Conservation (phyloP, 2,329 filamentous ascomycete species). For the Arthroderma sp. region DNA sequence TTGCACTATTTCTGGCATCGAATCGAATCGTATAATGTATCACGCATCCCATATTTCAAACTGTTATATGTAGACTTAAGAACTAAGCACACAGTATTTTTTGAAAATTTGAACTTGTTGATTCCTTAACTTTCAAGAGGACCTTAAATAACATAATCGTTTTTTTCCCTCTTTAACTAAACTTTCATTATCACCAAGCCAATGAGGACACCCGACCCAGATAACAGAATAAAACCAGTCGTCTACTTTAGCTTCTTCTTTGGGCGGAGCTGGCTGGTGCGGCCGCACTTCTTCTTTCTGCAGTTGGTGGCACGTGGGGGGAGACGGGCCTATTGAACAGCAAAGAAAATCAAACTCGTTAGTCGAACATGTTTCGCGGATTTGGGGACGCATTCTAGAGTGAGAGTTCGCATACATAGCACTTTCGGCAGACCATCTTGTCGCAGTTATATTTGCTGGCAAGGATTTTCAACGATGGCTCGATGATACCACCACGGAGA, state of each 20-base stretch:
- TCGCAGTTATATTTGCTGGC: slow-evolving; percentile 99
- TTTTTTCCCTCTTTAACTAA: too few relatives aligned
- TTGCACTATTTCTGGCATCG: too few relatives aligned
- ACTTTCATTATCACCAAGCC: too few relatives aligned
- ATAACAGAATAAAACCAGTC: slow-evolving; percentile 3
- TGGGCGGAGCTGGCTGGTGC: slow-evolving; percentile 99
- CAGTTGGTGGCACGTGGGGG: slow-evolving; percentile 99
- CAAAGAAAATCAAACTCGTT: background rate
- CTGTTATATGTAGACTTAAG: too few relatives aligned
- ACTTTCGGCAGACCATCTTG: slow-evolving; percentile 99
- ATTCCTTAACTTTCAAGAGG: too few relatives aligned
- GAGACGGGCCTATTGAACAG: slow-evolving; percentile 51
- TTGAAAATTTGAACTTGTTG: too few relatives aligned
- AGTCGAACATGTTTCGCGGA: background rate
- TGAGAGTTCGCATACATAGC: slow-evolving; percentile 61
- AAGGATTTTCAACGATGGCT: slow-evolving; percentile 45
- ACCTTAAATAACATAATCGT: too few relatives aligned
- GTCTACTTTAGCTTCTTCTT: slow-evolving; percentile 99
- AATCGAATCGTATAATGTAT: too few relatives aligned
- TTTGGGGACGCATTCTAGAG: background rate
- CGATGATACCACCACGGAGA: slow-evolving; percentile 44
- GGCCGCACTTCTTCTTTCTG: slow-evolving; percentile 99
- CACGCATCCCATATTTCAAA: too few relatives aligned
- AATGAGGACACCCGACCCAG: background rate
- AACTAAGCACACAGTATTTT: too few relatives aligned